Evolutionary conservation across 257 asterid species (phyloP), one percentile per base, ranked within the genome.

Genomic region (Jaltomata sinuosa): DNA sequence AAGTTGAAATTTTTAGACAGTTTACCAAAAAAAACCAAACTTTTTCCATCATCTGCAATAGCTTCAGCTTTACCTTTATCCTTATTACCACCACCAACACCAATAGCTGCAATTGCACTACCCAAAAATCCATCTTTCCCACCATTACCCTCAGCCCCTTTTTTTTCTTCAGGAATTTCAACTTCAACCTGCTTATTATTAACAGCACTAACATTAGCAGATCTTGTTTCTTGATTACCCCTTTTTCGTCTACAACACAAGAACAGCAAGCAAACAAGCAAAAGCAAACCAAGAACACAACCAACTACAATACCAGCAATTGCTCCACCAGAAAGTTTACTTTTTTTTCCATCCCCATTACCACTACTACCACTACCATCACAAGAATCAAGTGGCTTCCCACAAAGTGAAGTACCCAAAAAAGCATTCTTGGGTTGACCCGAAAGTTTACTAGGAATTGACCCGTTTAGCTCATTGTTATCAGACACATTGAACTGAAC

Each of bases 251-350:
- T 91, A 87, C 97, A 94, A 85, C 92, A 71, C 42, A 93, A 89
- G 82, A 97, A 84, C 18, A 91, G 8, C 4, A 94, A 85, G 72
- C 93, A 53, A 34, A 95, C 84, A 57, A 94, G 27, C 52, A 94
- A 34, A 50, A 97, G 29, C 64, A 91, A 67, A 21, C 91, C 98
- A 22, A 93, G 11, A 8, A 93, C 86, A n/a, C 89, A 87, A 19
- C 97, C 99, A 10, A 93, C 88, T 68, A 95, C 89, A 32, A 95
- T 95, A 61, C 99, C 98, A 42, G 97, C 97, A 71, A 97, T 94
- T 15, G 98, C 98, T 7, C 98, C 99, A 38, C 94, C 94, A 49
- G 99, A 94, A 54, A 97, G 90, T 31, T 88, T 92, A 82, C 90
- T 88, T 84, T 88, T 90, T 59, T 89, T 87, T 34, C 83, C 84